Evolutionary conservation across 23 red algal species (phyloP).

Genomic region (Chondrus crispus): DNA sequence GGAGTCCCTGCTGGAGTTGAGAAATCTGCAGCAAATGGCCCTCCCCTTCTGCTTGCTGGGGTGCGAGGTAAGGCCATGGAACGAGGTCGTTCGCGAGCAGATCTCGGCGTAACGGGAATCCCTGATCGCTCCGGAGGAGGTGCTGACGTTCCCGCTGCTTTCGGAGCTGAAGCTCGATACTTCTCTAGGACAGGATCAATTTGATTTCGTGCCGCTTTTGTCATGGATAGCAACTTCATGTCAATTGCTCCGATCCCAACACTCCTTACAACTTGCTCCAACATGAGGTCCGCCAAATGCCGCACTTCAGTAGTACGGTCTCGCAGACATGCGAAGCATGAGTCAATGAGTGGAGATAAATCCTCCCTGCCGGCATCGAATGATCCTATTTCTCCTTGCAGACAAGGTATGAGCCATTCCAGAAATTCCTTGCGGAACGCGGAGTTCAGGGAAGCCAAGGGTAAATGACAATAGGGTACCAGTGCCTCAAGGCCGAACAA

Average conservation of each 20-base stretch:
- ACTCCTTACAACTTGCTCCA: conserved; percentile 52
- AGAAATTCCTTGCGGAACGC: conserved; percentile 59
- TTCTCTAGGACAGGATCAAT: conserved; percentile 38
- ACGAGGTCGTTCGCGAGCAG: conserved; percentile 22
- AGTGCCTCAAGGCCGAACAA: conserved; percentile 57
- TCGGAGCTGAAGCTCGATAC: background rate
- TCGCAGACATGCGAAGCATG: conserved; percentile 44
- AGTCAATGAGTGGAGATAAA: conserved; percentile 41
- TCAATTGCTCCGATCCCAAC: conserved; percentile 43
- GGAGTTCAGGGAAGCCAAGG: conserved; percentile 55
- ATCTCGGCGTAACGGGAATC: conserved; percentile 22
- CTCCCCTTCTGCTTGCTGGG: conserved; percentile 7
- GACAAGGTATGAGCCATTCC: conserved; percentile 68
- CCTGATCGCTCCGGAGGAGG: background rate
- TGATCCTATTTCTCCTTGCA: conserved; percentile 46
- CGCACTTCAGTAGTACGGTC: conserved; percentile 61
- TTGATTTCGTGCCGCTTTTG: conserved; percentile 36
- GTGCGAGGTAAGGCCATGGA: conserved; percentile 48
- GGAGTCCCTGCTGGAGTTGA: background rate
- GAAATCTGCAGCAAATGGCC: background rate
- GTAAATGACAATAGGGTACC: conserved; percentile 45
- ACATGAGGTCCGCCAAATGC: conserved; percentile 44
- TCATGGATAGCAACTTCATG: conserved; percentile 27
- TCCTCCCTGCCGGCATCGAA: conserved; percentile 51
- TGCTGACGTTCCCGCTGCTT: background rate